A percentile compares a stretch with the other conserved stretches of the same genome.
Conservation (phyloP, 805 yeast genomes). For the Pichia cabralensis region DNA sequence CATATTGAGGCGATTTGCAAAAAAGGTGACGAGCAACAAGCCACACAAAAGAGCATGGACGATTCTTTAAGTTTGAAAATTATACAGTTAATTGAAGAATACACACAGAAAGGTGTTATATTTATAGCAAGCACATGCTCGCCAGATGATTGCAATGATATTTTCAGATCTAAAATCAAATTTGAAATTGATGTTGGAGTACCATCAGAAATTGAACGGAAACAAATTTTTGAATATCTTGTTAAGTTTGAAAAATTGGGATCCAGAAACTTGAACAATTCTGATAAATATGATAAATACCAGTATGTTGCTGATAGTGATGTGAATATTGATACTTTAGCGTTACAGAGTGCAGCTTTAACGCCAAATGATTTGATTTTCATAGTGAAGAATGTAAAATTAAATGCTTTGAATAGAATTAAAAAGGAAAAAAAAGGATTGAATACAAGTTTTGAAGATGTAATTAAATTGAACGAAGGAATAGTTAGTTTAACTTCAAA, state of each 20-base stretch:
- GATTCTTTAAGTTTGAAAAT: slow-evolving; percentile 45
- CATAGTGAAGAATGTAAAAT: slow-evolving; percentile 57
- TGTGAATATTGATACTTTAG: slow-evolving; percentile 46
- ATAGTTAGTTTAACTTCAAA: slow-evolving; percentile 39
- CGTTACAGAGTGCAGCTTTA: slow-evolving; percentile 86
- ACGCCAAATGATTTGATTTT: slow-evolving; percentile 75
- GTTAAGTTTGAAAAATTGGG: slow-evolving; percentile 13
- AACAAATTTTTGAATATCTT: slow-evolving; percentile 46
- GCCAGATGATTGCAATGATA: slow-evolving; percentile 56
- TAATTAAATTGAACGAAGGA: slow-evolving; percentile 47
- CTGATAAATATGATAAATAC: slow-evolving; percentile 6
- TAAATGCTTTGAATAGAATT: slow-evolving; percentile 42
- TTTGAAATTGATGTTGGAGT: slow-evolving; percentile 72
- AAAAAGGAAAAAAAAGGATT: slow-evolving; percentile 24
- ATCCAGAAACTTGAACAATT: background rate
- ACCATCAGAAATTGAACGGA: slow-evolving; percentile 71
- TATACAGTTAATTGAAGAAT: slow-evolving; percentile 46
- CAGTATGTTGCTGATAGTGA: slow-evolving; percentile 32
- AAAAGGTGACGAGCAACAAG: slow-evolving; percentile 47
- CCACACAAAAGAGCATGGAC: slow-evolving; percentile 17
- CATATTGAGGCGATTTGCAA: slow-evolving; percentile 73
- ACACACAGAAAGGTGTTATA: slow-evolving; percentile 35
- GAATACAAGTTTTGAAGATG: slow-evolving; percentile 20
- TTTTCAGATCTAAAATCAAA: slow-evolving; percentile 55
- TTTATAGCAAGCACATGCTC: slow-evolving; percentile 63